phyloP scores from a whole-genome alignment of 345 rosid genomes.

The Geranium rotundifolium region DNA sequence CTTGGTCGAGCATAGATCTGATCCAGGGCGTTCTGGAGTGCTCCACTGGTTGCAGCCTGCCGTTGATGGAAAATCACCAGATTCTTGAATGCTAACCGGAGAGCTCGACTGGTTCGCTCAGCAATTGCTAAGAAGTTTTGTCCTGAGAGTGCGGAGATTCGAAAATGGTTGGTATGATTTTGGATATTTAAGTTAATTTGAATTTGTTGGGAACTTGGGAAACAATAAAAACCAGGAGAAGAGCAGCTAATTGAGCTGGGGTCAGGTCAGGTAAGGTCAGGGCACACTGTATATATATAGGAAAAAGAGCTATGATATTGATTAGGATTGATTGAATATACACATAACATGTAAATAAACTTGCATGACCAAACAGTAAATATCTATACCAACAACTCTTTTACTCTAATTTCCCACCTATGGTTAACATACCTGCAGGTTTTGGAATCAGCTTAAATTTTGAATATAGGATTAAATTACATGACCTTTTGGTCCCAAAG shows the following conservation, averaged over 20 bases:
- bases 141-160: slow-evolving; percentile 16
- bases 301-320: slow-evolving; percentile 24
- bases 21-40: slow-evolving; percentile 85
- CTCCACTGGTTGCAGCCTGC: slow-evolving; percentile 96
- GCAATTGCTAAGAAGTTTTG: slow-evolving; percentile 49
- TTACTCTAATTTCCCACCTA: too few relatives aligned
- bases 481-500: too few relatives aligned
- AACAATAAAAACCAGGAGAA: slow-evolving; percentile 36
- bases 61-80: slow-evolving; percentile 32
- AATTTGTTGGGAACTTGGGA: slow-evolving; percentile 22
- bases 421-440: too few relatives aligned
- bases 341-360: slow-evolving; percentile 22
- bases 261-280: slow-evolving; percentile 28
- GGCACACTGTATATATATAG: slow-evolving; percentile 39
- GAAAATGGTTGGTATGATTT: slow-evolving; percentile 6
- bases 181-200: slow-evolving; percentile 8
- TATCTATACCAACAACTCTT: too few relatives aligned
- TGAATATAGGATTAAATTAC: too few relatives aligned
- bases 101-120: slow-evolving; percentile 15
- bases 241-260: slow-evolving; percentile 23
- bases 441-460: too few relatives aligned
- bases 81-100: slow-evolving; percentile 45
- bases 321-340: slow-evolving; percentile 15
- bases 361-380: not conserved
- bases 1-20: slow-evolving; percentile 65